Percentiles rank a stretch among this genome's conserved stretches.
phyloP scores from a whole-genome alignment of 441 rosid species.

The Adansonia gregorii region DNA sequence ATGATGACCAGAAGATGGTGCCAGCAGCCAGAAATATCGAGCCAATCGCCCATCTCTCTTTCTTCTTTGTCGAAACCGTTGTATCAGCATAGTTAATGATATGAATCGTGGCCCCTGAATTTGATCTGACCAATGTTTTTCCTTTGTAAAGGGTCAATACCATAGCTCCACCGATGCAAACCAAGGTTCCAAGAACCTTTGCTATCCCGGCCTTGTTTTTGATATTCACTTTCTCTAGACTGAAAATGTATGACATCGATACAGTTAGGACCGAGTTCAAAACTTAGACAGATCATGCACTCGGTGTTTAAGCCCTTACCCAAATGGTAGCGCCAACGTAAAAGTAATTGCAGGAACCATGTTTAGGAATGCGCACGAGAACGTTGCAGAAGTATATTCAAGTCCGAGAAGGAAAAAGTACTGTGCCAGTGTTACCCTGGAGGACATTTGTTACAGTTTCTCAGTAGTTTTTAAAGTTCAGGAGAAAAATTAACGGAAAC shows the following conservation, averaged over 20 bases:
- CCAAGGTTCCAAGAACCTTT: conserved; percentile 53
- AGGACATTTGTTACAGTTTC: not conserved
- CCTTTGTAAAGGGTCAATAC: conserved; percentile 60
- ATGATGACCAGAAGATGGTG: conserved; percentile 49
- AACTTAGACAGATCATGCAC: not conserved
- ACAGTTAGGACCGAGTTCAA: not conserved
- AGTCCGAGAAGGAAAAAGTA: conserved; percentile 62
- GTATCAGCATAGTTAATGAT: conserved; percentile 2
- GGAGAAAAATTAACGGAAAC: not conserved
- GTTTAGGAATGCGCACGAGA: conserved; percentile 56
- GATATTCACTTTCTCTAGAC: conserved; percentile 49
- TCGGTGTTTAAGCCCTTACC: conserved; percentile 38
- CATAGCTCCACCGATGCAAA: conserved; percentile 56
- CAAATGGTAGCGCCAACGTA: conserved; percentile 49
- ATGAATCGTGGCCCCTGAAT: conserved; percentile 27
- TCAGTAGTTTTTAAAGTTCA: not conserved
- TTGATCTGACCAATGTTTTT: conserved; percentile 35
- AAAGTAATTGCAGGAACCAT: conserved; percentile 59
- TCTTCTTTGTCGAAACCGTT: conserved; percentile 28
- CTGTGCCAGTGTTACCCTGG: conserved; percentile 55
- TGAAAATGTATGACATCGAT: conserved; percentile 19
- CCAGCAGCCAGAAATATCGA: conserved; percentile 45
- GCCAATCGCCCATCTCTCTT: conserved; percentile 49
- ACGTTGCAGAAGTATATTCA: conserved; percentile 58
- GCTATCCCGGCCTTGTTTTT: conserved; percentile 49